Evolutionary conservation across 2,329 filamentous ascomycete genomes (phyloP), one percentile per base, ranked within the genome.

Genomic region (Diaporthe australafricana): DNA sequence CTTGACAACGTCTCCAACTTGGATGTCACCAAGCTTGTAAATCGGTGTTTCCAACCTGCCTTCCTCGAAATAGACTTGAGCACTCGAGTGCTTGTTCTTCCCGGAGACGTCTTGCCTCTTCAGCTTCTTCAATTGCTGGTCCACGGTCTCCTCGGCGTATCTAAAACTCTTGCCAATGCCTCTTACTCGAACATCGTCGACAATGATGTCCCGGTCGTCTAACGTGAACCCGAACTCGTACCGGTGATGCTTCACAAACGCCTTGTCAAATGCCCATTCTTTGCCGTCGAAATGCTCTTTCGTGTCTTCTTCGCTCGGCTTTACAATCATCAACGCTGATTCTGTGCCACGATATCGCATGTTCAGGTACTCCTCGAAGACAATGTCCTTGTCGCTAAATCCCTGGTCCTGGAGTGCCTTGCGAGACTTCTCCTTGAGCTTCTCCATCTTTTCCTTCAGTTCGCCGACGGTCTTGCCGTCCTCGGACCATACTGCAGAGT

Each of bases 151-250:
- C 73, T 94, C 93, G 38, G 92, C 84, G 56, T 93, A 92, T 68
- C 93, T 88, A 80, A 95, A 96, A 56, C 94, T 96, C 86, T 95
- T 97, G 57, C 94, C 95, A 74, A 98, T 97, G 17, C 94, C 94
- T 70, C 96, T 88, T 6, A 95, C 93, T 50, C 95, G 91, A 3
- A 98, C 93, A 80, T 98, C 95, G 74, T 98, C 95, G 9, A 98
- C 88, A 56, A 98, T 95, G 68, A 98, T 94, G 76, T 98, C 94
- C 70, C 95, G 88, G 72, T 97, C 93, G 30, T 89, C 87, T 2
- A 98, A 85, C 0, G 93, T 97, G 78, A 98, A 98, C 0, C 95
- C 95, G 78, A 98, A 98, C 79, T 98, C 95, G 78, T 96, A 95
- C 67, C 94, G 91, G 79, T 98, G 95, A 76, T 97, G 94, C 76